Evolutionary conservation across 306 rosid genomes (phyloP).

Genomic region (Prunus padus): DNA sequence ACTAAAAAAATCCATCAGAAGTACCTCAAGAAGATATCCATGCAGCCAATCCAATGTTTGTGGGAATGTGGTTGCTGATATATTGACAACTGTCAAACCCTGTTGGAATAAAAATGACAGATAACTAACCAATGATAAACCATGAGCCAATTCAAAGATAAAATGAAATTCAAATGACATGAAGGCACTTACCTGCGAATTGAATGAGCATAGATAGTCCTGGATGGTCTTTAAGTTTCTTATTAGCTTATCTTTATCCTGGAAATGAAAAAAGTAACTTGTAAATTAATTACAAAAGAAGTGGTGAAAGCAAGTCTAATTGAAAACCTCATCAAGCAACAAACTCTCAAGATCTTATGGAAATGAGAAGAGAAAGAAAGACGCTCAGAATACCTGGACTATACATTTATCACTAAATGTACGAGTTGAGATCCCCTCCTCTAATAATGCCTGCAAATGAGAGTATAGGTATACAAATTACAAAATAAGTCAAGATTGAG

Average conservation of each 20-base stretch:
- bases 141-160: not conserved
- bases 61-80: conserved; percentile 87
- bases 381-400: conserved; percentile 43
- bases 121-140: not conserved
- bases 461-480: conserved; percentile 2
- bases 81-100: conserved; percentile 86
- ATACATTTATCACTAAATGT: conserved; percentile 61
- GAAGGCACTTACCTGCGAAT: conserved; percentile 62
- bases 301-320: not conserved
- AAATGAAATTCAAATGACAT: not conserved
- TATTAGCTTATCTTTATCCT: conserved; percentile 77
- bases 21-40: conserved; percentile 84
- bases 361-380: not conserved
- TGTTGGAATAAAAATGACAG: conserved; percentile 30
- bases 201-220: conserved; percentile 88
- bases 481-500: not conserved
- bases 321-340: not conserved
- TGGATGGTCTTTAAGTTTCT: conserved; percentile 88
- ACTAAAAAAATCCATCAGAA: not conserved
- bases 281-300: not conserved
- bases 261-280: conserved; percentile 28
- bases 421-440: conserved; percentile 75
- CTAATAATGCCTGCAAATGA: conserved; percentile 78
- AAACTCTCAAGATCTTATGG: not conserved
- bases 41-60: conserved; percentile 94